Base-by-base conservation (phyloP, 2,329 filamentous ascomycete species). In the Ophiobolus disseminans region DNA sequence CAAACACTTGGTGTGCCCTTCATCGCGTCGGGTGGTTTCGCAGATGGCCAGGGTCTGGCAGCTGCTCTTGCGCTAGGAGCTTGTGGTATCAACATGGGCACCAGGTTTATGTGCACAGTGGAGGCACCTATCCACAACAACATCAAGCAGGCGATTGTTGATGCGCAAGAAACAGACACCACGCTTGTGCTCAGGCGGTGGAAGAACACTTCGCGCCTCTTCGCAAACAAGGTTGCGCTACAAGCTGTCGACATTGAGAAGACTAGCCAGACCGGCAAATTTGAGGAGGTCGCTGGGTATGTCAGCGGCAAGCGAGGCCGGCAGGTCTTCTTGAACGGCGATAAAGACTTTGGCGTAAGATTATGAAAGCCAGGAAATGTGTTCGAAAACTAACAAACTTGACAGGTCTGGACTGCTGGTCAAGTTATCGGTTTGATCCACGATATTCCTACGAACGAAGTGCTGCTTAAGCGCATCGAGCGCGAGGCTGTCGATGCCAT, bases 71-170 rank as follows among this genome's bases (percentile, higher is more conserved):
- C 88, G 31, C 82, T 99, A 10, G 94, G 94, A 26, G 94, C 94
- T 0, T 90, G 90, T 72, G 94, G 94, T 55, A 87, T 97, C 77
- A 99, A 99, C 77, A 99, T 99, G 94, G 94, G 94, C 48, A 99
- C 94, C 8, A 82, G 94, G 32, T 99, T 97, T 79, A 95, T 99
- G 90, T 93, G 89, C 78, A 97, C 94, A 0, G 81, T 93, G 35
- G 94, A 97, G 76, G 87, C 92, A 13, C 94, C 94, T 1, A 89
- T 99, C 57, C 94, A 99, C 76, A 73, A 85, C 39, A 96, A 96
- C 61, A 91, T 99, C 79, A 99, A 99, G 82, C 82, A 95, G 73
- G 82, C 89, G 60, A 99, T 99, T 66, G 91, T 97, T 40, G 82
- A 85, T 45, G 89, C 92, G 1, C 82, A 91, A 56, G 94, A 99